Base-by-base conservation (phyloP, 371 early-diverging fungal genomes). In the Mycotypha africana region DNA sequence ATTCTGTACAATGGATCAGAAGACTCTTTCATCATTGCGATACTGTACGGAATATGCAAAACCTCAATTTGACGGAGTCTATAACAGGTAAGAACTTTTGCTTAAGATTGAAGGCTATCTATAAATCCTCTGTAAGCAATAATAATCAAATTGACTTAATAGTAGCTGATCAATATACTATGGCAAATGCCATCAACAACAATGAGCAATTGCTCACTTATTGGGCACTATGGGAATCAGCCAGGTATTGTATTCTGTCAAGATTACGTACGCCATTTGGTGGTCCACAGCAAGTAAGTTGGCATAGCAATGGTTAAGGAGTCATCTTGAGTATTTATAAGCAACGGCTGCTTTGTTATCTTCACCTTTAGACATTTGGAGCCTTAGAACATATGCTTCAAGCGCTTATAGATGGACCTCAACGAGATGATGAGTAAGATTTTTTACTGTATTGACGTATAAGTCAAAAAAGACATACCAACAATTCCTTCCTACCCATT, bases 221-320 rank as follows among this genome's bases (percentile, higher is more conserved):
- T 45, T 91, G 92, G 92, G 78, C 75, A 0, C 57, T 83, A 28
- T 89, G 90, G 90, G 90, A 91, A 56, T 64, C 74, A 3, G 77
- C 88, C 8, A 76, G 90, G 24, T 88, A 81, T 49, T 87, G 86
- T 45, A 74, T 89, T 22, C 42, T 85, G 9, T 76, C 87, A 10
- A 62, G 88, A 36, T 56, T 89, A 42, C 68, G 86, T 11, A 89
- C 89, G 3, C 86, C 89, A 0, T 81, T 85, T 56, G 89, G 92
- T 14, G 76, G 79, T 2, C 88, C 90, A 2, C 77, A 79, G 32
- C 86, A 88, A 62, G 74, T 75, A 64, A 35, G 21, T 17, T n/a
- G 8, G 6, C 28, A 28, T 28, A 8, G 30, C 30, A 8, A 28
- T 8, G 30, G 6, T 28, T 28, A 26, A 20, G 12, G n/a, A n/a